Conservation (phyloP, 306 rosid genomes). For the Sphenostylis stenocarpa region DNA sequence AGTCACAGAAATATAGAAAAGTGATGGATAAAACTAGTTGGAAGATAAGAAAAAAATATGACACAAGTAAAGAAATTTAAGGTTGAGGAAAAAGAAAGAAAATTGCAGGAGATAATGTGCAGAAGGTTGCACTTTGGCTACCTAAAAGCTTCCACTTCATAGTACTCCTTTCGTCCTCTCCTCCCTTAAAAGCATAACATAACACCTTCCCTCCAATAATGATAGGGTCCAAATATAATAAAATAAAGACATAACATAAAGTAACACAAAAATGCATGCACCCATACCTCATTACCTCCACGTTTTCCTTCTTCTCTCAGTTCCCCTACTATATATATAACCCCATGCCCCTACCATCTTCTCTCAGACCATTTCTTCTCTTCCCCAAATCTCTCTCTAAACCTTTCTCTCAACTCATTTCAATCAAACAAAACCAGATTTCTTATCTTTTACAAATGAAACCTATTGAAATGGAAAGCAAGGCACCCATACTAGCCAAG, state of each 20-base stretch:
- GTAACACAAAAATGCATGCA: slow-evolving; percentile 23
- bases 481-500: slow-evolving; percentile 49
- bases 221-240: background rate
- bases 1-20: no score
- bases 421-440: background rate
- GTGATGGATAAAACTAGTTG: no score
- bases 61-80: no score
- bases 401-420: background rate
- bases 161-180: background rate
- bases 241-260: background rate
- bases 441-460: background rate
- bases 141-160: background rate
- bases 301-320: background rate
- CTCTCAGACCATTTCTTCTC: background rate
- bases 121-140: no score
- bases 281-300: background rate
- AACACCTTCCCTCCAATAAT: background rate
- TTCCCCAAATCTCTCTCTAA: background rate
- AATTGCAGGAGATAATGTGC: background rate
- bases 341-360: background rate
- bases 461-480: slow-evolving; percentile 47
- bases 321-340: background rate
- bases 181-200: background rate
- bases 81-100: background rate
- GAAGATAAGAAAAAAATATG: no score